These are phyloP conservation scores for Yamadazyma akitaensis DNA, from an alignment of 805 yeast genomes.

Conservation along the genomic window DNA sequence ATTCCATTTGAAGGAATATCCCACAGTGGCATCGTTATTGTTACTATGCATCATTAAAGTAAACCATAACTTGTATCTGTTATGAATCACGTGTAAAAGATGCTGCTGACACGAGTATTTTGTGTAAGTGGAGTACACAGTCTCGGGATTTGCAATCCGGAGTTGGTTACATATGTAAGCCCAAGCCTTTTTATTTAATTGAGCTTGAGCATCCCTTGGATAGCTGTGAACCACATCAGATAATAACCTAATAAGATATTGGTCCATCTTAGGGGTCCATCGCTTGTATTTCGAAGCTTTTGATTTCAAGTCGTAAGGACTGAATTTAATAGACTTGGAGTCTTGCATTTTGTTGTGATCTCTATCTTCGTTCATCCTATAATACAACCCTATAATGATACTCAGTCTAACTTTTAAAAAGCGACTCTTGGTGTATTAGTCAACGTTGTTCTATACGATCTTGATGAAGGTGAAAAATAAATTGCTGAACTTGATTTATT, in stretches of 20 bases:
- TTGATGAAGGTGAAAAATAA: background rate
- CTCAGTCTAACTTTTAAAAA: background rate
- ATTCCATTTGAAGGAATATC: slow-evolving; percentile 34
- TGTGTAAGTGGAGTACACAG: slow-evolving; percentile 39
- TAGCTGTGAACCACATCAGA: slow-evolving; percentile 36
- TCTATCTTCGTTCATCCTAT: slow-evolving; percentile 1
- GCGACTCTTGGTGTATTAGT: background rate
- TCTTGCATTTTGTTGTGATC: slow-evolving; percentile 4
- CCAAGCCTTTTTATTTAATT: slow-evolving; percentile 38
- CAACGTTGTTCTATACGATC: background rate
- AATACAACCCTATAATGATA: background rate
- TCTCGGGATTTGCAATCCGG: slow-evolving; percentile 36
- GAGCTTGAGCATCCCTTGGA: slow-evolving; percentile 27
- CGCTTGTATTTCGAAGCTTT: slow-evolving; percentile 35
- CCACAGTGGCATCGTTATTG: slow-evolving; percentile 14
- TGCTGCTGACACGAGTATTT: slow-evolving; percentile 40
- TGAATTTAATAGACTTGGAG: slow-evolving; percentile 15
- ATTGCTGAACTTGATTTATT: too few relatives aligned
- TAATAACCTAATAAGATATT: slow-evolving; percentile 26
- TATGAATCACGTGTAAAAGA: slow-evolving; percentile 33
- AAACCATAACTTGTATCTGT: slow-evolving; percentile 34
- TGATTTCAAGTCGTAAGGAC: slow-evolving; percentile 31
- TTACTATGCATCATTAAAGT: slow-evolving; percentile 29
- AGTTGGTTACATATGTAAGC: slow-evolving; percentile 34
- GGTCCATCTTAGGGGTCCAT: slow-evolving; percentile 40